A percentile compares a stretch with the other conserved stretches of the same genome.
phyloP scores from a whole-genome alignment of 176 grass and related monocot species.

The Zea luxurians region DNA sequence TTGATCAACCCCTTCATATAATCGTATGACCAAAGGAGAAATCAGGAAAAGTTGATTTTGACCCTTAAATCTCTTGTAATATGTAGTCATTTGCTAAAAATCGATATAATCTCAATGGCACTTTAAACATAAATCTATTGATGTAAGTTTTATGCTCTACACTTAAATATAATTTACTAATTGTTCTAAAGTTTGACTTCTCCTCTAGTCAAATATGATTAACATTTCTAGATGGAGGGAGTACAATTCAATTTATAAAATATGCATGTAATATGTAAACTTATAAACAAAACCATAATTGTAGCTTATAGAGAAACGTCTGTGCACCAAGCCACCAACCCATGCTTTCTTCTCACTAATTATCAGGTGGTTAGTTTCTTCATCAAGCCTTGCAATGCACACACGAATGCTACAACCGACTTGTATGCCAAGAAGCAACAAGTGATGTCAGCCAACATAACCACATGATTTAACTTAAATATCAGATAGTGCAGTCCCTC shows the following conservation, averaged over 20 bases:
- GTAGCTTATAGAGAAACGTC: slow-evolving; percentile 11
- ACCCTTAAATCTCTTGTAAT: too few relatives aligned
- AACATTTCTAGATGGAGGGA: background rate
- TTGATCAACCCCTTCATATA: background rate
- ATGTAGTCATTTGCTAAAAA: too few relatives aligned
- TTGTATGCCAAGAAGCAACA: slow-evolving; percentile 36
- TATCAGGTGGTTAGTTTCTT: slow-evolving; percentile 77
- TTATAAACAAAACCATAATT: slow-evolving; percentile 25
- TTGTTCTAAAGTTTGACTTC: too few relatives aligned
- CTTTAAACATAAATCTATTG: too few relatives aligned
- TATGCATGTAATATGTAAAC: background rate
- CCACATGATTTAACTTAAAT: background rate
- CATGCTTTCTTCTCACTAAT: slow-evolving; percentile 94
- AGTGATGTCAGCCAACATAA: slow-evolving; percentile 27
- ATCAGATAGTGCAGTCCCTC: background rate
- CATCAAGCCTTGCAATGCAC: slow-evolving; percentile 65
- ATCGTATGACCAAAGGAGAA: too few relatives aligned
- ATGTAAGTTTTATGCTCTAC: too few relatives aligned
- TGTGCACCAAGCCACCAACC: slow-evolving; percentile 65
- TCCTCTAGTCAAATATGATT: too few relatives aligned
- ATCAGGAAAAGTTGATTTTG: too few relatives aligned
- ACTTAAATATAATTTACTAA: too few relatives aligned
- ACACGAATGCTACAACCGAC: slow-evolving; percentile 58
- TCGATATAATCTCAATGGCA: too few relatives aligned
- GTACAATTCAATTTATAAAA: background rate